phyloP scores from a whole-genome alignment of 2,329 filamentous ascomycete genomes.

The Ilyonectria robusta region DNA sequence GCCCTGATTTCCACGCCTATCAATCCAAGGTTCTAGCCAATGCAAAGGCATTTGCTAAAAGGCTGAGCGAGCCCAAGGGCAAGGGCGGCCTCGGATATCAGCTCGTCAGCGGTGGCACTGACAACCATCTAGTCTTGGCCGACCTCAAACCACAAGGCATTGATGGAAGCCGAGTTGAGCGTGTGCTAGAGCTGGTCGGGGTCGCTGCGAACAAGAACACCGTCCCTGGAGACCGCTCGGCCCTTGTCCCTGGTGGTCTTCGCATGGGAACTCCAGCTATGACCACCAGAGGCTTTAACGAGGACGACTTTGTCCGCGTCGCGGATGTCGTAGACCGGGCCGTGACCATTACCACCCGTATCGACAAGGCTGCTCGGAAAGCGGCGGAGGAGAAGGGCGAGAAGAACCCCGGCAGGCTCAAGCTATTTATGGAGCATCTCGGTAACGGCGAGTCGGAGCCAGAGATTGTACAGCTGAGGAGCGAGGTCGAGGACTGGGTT shows the following conservation, averaged over 20 bases:
- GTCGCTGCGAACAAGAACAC: conserved; percentile 99
- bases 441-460: conserved; percentile 76
- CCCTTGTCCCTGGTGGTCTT: conserved; percentile 91
- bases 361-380: conserved; percentile 81
- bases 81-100: conserved; percentile 87
- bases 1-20: conserved; percentile 91
- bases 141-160: conserved; percentile 92
- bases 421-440: conserved; percentile 77
- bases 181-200: conserved; percentile 90
- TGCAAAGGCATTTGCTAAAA: conserved; percentile 85
- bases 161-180: conserved; percentile 91
- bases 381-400: conserved; percentile 77
- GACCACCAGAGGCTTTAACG: conserved; percentile 94
- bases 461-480: conserved; percentile 80
- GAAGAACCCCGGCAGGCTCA: conserved; percentile 75
- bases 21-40: conserved; percentile 93
- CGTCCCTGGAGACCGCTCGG: conserved; percentile 94
- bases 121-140: conserved; percentile 95
- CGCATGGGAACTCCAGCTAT: conserved; percentile 97
- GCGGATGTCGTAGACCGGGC: conserved; percentile 89
- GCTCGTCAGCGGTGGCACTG: conserved; percentile 93
- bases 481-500: conserved; percentile 85
- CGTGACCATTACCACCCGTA: conserved; percentile 81
- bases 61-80: conserved; percentile 76
- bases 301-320: conserved; percentile 89